Evolutionary conservation across 139 green algal genomes (phyloP).

Genomic region (Chlorella vulgaris): DNA sequence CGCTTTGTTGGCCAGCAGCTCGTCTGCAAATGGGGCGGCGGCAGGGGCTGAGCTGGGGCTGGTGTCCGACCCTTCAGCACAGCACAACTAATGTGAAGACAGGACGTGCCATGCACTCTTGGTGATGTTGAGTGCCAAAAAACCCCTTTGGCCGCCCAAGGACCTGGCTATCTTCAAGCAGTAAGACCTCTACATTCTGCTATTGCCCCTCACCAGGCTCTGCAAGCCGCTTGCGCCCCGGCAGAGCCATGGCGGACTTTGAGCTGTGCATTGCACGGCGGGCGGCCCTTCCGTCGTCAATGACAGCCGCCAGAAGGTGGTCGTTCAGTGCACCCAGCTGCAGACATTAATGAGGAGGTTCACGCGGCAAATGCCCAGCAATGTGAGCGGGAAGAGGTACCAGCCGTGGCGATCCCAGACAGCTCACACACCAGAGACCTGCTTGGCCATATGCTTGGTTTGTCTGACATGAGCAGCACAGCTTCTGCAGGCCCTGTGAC

Average conservation of each 20-base stretch:
- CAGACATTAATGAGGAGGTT: neutral
- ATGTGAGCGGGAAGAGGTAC: too few species aligned
- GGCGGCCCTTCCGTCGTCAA: neutral
- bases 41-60: too few species aligned
- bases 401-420: too few species aligned
- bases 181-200: too few species aligned
- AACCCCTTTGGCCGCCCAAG: too few species aligned
- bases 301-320: slow-evolving; percentile 44
- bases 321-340: slow-evolving; percentile 50
- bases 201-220: slow-evolving; percentile 22
- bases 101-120: too few species aligned
- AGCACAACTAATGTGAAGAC: too few species aligned
- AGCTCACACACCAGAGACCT: too few species aligned
- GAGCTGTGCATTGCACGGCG: neutral
- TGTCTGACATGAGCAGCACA: neutral
- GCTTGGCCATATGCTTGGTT: neutral
- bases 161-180: too few species aligned
- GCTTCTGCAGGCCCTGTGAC: too few species aligned
- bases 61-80: too few species aligned
- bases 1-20: slow-evolving; percentile 17
- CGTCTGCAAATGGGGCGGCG: slow-evolving; percentile 5
- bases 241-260: neutral
- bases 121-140: too few species aligned
- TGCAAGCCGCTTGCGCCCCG: slow-evolving; percentile 17
- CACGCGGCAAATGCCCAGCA: neutral